phyloP scores from a whole-genome alignment of 2,329 filamentous ascomycete species.

The Aspergillus eucalypticola region DNA sequence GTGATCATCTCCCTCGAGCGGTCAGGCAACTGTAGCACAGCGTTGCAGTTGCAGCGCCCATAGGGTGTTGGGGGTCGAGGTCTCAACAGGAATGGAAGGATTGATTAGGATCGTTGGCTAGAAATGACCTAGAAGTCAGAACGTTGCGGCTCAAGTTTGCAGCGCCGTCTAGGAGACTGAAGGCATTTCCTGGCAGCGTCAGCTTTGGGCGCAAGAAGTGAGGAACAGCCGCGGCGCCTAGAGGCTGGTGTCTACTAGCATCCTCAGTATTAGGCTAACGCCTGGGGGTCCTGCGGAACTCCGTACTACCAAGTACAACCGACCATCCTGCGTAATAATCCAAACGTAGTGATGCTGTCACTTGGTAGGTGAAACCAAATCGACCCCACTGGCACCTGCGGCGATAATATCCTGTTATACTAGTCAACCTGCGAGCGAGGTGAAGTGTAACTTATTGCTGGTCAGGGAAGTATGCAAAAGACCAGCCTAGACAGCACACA shows the following conservation, averaged over 20 bases:
- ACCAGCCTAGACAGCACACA: neutral
- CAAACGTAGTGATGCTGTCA: neutral
- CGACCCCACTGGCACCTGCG: neutral
- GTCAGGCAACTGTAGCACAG: neutral
- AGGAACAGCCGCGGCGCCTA: conserved; percentile 1
- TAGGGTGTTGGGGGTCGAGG: neutral
- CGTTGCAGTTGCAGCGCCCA: neutral
- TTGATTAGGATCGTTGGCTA: conserved; percentile 2
- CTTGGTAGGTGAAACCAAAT: neutral
- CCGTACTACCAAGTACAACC: neutral
- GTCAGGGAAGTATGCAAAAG: neutral
- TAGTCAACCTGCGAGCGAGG: conserved; percentile 13
- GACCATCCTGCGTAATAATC: too few relatives aligned
- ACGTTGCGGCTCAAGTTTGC: neutral
- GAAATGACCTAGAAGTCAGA: conserved; percentile 3
- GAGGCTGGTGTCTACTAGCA: neutral
- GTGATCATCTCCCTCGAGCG: neutral
- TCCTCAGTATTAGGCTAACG: neutral
- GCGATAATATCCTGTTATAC: neutral
- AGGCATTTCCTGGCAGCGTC: neutral
- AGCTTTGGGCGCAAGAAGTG: neutral
- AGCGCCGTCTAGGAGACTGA: too few relatives aligned
- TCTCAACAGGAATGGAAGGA: neutral
- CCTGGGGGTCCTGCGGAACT: neutral
- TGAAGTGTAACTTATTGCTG: neutral